Conservation (phyloP, 1,284 basidiomycete genomes). For the Somion occarium region DNA sequence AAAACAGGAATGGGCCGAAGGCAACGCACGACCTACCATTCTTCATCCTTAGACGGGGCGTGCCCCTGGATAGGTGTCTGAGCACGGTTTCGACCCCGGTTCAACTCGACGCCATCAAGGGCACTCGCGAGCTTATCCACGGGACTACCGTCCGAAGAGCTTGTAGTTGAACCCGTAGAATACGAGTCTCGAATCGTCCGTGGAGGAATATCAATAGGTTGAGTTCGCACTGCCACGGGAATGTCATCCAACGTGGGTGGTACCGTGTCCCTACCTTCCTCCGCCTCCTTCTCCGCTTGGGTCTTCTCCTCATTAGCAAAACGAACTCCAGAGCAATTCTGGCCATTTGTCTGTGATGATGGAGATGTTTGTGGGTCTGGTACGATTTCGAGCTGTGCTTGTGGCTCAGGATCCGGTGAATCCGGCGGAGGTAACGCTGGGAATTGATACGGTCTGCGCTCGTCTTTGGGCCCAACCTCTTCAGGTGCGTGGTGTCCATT, state of each 20-base stretch:
- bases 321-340: constrained; percentile 15
- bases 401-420: not conserved
- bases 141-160: constrained; percentile 48
- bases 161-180: constrained; percentile 34
- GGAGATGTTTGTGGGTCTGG: not conserved
- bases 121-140: constrained; percentile 34
- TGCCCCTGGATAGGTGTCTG: constrained; percentile 56
- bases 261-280: constrained; percentile 17
- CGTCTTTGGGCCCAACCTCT: constrained; percentile 29
- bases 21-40: constrained; percentile 35
- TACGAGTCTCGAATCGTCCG: constrained; percentile 24
- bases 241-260: constrained; percentile 38
- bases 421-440: constrained; percentile 15
- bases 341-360: constrained; percentile 1
- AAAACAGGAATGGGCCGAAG: not conserved
- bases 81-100: constrained; percentile 48
- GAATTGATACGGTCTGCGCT: constrained; percentile 19
- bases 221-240: constrained; percentile 28
- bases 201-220: constrained; percentile 28
- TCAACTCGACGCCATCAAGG: constrained; percentile 29
- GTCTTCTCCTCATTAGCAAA: constrained; percentile 16
- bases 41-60: constrained; percentile 31
- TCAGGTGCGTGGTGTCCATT: constrained; percentile 8
- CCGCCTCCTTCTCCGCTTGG: constrained; percentile 24
- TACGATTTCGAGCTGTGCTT: not conserved